Evolutionary conservation across 192 early-diverging fungal genomes (phyloP), one percentile per base, ranked within the genome.

Genomic region (Thoreauomyces humboldtii): DNA sequence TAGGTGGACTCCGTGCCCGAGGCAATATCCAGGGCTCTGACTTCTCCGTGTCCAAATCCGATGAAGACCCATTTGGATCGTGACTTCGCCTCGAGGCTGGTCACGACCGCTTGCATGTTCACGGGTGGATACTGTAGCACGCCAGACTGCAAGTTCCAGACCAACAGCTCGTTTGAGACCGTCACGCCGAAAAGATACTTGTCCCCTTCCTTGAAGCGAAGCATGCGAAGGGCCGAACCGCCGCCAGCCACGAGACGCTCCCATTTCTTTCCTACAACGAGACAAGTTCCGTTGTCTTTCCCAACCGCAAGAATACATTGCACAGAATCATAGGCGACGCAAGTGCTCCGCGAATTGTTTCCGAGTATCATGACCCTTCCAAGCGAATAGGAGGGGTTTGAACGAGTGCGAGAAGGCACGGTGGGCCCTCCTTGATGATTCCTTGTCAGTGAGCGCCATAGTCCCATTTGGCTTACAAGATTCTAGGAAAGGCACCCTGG

Each of bases 271-370:
- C 82, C 81, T 64, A 76, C 74, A 9, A 86, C 56, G 22, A 72
- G 61, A 31, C 84, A 63, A 34, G 59, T 52, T 29, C 78, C 73
- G 15, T 80, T 71, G 34, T 65, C 64, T 4, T 65, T 73, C 75
- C 84, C 80, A 31, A 73, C 56, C 5, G 80, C 84, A n/a, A 86
- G 69, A 22, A 86, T 48, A 9, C 77, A 70, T 34, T 82, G 78
- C 2, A 77, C 80, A 31, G 76, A 68, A 44, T 86, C 84, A 38
- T 70, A 80, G 21, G 82, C 84, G 19, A 81, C 56, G 12, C 69
- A 47, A 9, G 74, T 59, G n/a, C 19, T 3, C 2, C 29, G 12
- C 0, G 11, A 11, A n/a, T 33, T 15, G 4, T 15, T 28, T 21
- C 64, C 64, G 4, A 66, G 44, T 17, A n/a, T n/a, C n/a, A n/a